Evolutionary conservation across 257 asterid genomes (phyloP).

Genomic region (Buddleja alternifolia): DNA sequence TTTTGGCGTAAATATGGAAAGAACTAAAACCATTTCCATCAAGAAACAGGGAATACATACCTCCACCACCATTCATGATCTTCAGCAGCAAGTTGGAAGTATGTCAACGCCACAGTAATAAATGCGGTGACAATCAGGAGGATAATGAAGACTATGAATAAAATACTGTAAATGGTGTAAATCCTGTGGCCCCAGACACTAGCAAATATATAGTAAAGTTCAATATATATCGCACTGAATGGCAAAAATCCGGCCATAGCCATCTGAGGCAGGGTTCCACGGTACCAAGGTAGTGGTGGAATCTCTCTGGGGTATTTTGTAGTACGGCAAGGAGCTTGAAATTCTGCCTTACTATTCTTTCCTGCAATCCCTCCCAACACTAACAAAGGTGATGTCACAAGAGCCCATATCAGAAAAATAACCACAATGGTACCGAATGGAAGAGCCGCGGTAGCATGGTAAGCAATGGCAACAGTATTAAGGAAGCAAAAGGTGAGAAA

Average conservation of each 20-base stretch:
- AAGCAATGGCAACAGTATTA: conserved; percentile 82
- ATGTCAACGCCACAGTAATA: conserved; percentile 84
- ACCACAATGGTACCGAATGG: conserved; percentile 90
- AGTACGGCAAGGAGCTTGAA: conserved; percentile 88
- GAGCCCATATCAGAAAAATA: conserved; percentile 85
- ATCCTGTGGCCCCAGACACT: conserved; percentile 97
- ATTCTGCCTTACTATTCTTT: conserved; percentile 82
- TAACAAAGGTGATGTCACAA: conserved; percentile 78
- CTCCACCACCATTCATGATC: conserved; percentile 99
- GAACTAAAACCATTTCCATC: conserved; percentile 1
- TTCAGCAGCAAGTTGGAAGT: conserved; percentile 94
- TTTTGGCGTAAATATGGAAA: background rate
- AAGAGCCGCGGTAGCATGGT: conserved; percentile 85
- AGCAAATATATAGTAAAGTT: conserved; percentile 86
- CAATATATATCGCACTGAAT: conserved; percentile 92
- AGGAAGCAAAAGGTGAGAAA: conserved; percentile 79
- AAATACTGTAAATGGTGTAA: conserved; percentile 84
- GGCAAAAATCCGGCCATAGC: conserved; percentile 97
- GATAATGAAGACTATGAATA: conserved; percentile 84
- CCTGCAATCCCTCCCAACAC: conserved; percentile 91
- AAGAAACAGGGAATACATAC: conserved; percentile 38
- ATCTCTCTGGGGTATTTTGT: conserved; percentile 88
- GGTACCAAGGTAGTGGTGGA: conserved; percentile 85
- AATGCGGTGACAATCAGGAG: conserved; percentile 88
- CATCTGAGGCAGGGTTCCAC: conserved; percentile 85